These are phyloP conservation scores for Ascochyta viciae-villosae DNA, from an alignment of 2,329 filamentous ascomycete genomes.

Conservation along the genomic window DNA sequence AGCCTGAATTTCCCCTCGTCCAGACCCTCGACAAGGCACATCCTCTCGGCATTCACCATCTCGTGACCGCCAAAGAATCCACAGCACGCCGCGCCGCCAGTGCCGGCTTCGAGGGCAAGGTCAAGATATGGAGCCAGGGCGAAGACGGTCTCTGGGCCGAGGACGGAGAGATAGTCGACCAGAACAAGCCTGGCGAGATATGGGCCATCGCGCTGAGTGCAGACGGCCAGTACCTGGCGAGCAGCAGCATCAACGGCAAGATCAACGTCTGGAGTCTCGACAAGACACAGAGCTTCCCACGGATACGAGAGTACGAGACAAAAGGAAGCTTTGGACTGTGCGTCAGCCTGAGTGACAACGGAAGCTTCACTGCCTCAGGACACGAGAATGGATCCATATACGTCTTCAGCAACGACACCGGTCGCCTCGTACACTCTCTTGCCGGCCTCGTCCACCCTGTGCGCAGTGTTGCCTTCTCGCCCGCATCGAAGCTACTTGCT, in stretches of 20 bases:
- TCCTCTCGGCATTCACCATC: constrained; percentile 88
- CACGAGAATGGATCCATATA: constrained; percentile 93
- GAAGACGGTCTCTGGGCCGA: constrained; percentile 60
- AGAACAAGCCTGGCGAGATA: constrained; percentile 71
- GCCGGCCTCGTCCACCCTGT: constrained; percentile 87
- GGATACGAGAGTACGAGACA: constrained; percentile 86
- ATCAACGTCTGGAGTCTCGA: constrained; percentile 84
- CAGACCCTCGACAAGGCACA: constrained; percentile 85
- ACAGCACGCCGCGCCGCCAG: constrained; percentile 70
- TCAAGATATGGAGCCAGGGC: constrained; percentile 78
- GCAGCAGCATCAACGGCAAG: constrained; percentile 84
- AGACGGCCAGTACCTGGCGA: constrained; percentile 84
- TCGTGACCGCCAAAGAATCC: constrained; percentile 74
- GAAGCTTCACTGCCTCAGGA: constrained; percentile 85
- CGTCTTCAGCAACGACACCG: constrained; percentile 92
- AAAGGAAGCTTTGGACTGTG: constrained; percentile 91
- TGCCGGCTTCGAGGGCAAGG: constrained; percentile 86
- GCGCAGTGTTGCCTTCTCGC: constrained; percentile 85
- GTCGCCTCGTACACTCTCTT: constrained; percentile 83
- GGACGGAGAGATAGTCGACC: constrained; percentile 57
- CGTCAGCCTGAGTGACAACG: constrained; percentile 80
- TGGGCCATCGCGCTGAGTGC: constrained; percentile 90
- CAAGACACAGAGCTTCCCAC: constrained; percentile 60
- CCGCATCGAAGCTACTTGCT: constrained; percentile 81
- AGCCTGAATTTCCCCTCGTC: constrained; percentile 74